Conservation (phyloP, 2,329 filamentous ascomycete species). For the Paradendryphiella salina region DNA sequence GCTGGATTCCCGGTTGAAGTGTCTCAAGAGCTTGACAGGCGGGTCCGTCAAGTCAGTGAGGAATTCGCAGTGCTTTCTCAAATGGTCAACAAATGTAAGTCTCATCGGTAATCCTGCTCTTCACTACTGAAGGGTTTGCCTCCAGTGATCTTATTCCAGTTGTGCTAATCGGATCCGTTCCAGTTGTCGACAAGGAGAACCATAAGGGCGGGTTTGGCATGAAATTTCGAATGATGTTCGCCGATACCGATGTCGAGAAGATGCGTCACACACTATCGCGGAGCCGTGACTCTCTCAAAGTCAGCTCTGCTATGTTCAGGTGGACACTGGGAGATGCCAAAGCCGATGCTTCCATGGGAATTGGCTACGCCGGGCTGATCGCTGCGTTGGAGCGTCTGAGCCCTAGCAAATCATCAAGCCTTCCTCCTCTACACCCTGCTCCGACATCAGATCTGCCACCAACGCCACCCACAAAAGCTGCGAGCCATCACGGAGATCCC, state of each 20-base stretch:
- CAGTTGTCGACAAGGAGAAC: constrained; percentile 61
- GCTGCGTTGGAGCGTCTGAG: constrained; percentile 63
- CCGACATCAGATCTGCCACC: constrained; percentile 39
- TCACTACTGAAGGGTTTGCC: neutral
- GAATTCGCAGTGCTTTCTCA: constrained; percentile 68
- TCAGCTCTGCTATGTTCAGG: constrained; percentile 67
- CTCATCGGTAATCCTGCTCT: too few species aligned
- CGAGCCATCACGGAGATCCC: constrained; percentile 10
- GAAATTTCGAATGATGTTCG: constrained; percentile 60
- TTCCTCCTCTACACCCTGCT: constrained; percentile 34
- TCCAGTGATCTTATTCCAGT: neutral
- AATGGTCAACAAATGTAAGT: constrained; percentile 57
- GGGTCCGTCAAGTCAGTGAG: constrained; percentile 62
- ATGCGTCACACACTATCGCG: constrained; percentile 61
- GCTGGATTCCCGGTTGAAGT: constrained; percentile 64
- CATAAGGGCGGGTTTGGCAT: constrained; percentile 64
- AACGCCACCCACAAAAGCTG: constrained; percentile 26
- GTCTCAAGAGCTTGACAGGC: constrained; percentile 65
- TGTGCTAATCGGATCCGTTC: neutral
- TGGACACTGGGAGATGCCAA: constrained; percentile 64
- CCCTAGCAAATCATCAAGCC: constrained; percentile 30
- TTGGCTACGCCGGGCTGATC: constrained; percentile 68
- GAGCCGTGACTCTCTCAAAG: constrained; percentile 64
- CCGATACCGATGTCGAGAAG: constrained; percentile 63
- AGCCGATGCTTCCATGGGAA: constrained; percentile 63